phyloP scores from a whole-genome alignment of 2,329 filamentous ascomycete species.

The Phyllachora maydis region DNA sequence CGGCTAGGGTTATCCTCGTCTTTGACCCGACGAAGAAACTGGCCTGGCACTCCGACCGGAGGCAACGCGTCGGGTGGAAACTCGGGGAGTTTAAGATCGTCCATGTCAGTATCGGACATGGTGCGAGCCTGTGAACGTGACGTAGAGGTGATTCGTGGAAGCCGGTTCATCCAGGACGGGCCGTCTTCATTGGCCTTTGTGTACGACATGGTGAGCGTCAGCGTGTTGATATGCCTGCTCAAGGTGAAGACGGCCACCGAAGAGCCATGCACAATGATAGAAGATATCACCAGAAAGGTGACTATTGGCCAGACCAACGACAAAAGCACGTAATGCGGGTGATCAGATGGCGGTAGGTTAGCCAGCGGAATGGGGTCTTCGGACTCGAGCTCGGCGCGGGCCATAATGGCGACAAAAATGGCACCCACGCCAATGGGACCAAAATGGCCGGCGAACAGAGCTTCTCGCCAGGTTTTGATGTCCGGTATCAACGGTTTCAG shows the following conservation, averaged over 20 bases:
- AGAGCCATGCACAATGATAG: constrained; percentile 92
- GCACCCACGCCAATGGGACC: constrained; percentile 94
- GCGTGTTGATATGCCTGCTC: constrained; percentile 92
- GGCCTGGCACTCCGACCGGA: constrained; percentile 48
- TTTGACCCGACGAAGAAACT: constrained; percentile 65
- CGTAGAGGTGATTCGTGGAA: constrained; percentile 48
- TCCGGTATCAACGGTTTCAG: constrained; percentile 90
- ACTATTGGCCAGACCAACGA: constrained; percentile 89
- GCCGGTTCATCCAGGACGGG: constrained; percentile 82
- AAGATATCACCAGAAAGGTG: constrained; percentile 82
- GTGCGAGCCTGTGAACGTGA: constrained; percentile 68
- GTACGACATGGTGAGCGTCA: constrained; percentile 91
- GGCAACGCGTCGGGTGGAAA: constrained; percentile 52
- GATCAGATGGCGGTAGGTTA: constrained; percentile 29
- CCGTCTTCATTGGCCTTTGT: constrained; percentile 77
- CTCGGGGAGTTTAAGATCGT: constrained; percentile 37
- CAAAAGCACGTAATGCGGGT: constrained; percentile 48
- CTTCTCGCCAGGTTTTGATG: constrained; percentile 95
- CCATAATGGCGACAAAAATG: constrained; percentile 85
- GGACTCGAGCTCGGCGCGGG: constrained; percentile 75
- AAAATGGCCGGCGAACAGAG: constrained; percentile 90
- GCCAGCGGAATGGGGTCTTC: constrained; percentile 54
- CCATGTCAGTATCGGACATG: constrained; percentile 58
- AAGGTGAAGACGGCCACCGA: constrained; percentile 95
- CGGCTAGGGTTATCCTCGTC: constrained; percentile 45